These are phyloP conservation scores for Besnoitia besnoiti DNA, from an alignment of 169 alveolate species.

Conservation along the genomic window DNA sequence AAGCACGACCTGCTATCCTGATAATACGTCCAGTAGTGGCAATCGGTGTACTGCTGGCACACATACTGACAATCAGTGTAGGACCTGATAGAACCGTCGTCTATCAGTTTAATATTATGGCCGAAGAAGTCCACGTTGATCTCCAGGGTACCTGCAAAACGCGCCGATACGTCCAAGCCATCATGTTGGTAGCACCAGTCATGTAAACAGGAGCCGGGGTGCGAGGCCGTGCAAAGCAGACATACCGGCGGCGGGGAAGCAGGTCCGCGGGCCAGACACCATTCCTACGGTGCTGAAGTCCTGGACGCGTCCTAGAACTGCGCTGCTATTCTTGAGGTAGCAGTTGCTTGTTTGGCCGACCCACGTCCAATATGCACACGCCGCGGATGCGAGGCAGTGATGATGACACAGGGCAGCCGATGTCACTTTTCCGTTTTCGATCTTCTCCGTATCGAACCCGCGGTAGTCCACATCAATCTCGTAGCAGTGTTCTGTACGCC, in stretches of 20 bases:
- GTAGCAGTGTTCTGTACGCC: background rate
- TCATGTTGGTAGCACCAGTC: background rate
- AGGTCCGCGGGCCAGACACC: constrained; percentile 20
- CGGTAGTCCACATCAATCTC: constrained; percentile 25
- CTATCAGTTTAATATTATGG: background rate
- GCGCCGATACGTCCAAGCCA: background rate
- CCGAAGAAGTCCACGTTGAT: constrained; percentile 1
- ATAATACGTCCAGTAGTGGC: constrained; percentile 4
- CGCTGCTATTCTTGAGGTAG: constrained; percentile 35
- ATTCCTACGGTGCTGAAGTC: constrained; percentile 23
- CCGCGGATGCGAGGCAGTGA: background rate
- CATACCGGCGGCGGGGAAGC: background rate
- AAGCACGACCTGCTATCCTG: background rate
- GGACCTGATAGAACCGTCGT: background rate
- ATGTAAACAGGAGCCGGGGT: background rate
- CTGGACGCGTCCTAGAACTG: constrained; percentile 21
- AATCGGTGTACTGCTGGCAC: constrained; percentile 6
- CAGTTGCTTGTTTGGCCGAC: constrained; percentile 6
- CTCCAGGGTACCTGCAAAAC: background rate
- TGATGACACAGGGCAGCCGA: background rate
- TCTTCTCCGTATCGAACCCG: constrained; percentile 7
- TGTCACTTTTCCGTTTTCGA: background rate
- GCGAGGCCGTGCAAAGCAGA: background rate
- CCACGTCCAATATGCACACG: constrained; percentile 3
- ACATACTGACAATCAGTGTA: background rate